Evolutionary conservation across 2,329 filamentous ascomycete species (phyloP), one percentile per base, ranked within the genome.

Genomic region (Colletotrichum musae): DNA sequence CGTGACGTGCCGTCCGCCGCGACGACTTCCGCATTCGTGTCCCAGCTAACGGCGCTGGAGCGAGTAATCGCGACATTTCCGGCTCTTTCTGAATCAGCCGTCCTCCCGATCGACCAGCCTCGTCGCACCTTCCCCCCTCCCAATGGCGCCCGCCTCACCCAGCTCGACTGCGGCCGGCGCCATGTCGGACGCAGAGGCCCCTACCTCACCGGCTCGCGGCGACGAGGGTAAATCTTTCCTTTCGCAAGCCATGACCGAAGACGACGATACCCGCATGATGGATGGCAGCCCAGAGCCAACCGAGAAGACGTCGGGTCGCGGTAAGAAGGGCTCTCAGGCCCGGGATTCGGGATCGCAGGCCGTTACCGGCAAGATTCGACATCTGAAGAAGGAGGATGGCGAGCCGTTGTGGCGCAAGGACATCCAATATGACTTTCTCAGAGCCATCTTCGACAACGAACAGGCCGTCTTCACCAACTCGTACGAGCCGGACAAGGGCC

Each of bases 371-470:
- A 97, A 96, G 83, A 94, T 97, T 67, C 84, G 92, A 61, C 93
- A 96, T 78, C 82, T 97, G 60, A 97, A 97, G 81, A 96, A 96
- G 80, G 93, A 95, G 71, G 94, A 97, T 76, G 94, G 94, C 76
- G 93, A 95, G 73, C 94, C 94, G 56, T 86, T 97, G 4, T 97
- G 94, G 94, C 87, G 94, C 75, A 91, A 90, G 78, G 94, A 97
- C 80, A 97, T 97, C 70, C 94, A 97, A 80, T 95, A 92, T 80
- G 94, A 96, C 80, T 96, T 97, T 75, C 86, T 97, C 73, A 90
- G 89, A 74, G 88, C 90, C 58, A 91, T 97, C 72, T 96, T 97
- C 78, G 91, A 95, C 77, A 88, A 96, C 76, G 86, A 92, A 2
- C 78, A 84, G 60, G 84, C 84, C 72, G 94, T 94, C 77, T 99